Evolutionary conservation across 805 yeast species (phyloP), one percentile per base, ranked within the genome.

Genomic region (Zygosaccharomyces bisporus): DNA sequence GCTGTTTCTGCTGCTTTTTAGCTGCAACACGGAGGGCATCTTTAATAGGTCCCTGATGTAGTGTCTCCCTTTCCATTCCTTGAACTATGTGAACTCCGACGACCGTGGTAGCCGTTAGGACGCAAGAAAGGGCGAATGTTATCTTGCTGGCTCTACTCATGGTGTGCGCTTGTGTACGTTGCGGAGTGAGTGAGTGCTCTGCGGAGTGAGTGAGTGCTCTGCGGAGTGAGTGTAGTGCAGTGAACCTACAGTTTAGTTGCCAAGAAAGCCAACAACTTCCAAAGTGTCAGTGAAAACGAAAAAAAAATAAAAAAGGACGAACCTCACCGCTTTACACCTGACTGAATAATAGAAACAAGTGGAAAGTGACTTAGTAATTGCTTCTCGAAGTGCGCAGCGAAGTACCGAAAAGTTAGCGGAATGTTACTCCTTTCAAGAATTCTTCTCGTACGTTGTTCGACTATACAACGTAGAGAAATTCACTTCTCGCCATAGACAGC

Each of bases 141-240:
- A 82, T 65, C 61, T 84, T 87, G 27, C 95, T 80, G 1, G 90
- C 86, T 40, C 83, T 76, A 23, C 95, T 86, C 96, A 87, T 86
- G 14, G 27, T 20, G 19, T 27, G 33, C n/a, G 13, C 5, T 21
- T 21, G 25, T 21, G 9, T 21, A 9, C 25, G n/a, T n/a, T n/a
- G n/a, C n/a, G n/a, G n/a, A n/a, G n/a, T n/a, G n/a, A n/a, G n/a
- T n/a, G n/a, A n/a, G n/a, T n/a, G n/a, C n/a, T n/a, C n/a, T n/a
- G n/a, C n/a, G n/a, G n/a, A n/a, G n/a, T n/a, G n/a, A n/a, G n/a
- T n/a, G n/a, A n/a, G n/a, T n/a, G n/a, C n/a, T n/a, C n/a, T n/a
- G n/a, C n/a, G n/a, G n/a, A n/a, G n/a, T n/a, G n/a, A n/a, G n/a
- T n/a, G n/a, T n/a, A n/a, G n/a, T 32, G 20, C 35, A 16, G 12